Percentiles rank a stretch among this genome's conserved stretches.
phyloP scores from a whole-genome alignment of 768 basidiomycete species.

The Phanerochaete carnosa region DNA sequence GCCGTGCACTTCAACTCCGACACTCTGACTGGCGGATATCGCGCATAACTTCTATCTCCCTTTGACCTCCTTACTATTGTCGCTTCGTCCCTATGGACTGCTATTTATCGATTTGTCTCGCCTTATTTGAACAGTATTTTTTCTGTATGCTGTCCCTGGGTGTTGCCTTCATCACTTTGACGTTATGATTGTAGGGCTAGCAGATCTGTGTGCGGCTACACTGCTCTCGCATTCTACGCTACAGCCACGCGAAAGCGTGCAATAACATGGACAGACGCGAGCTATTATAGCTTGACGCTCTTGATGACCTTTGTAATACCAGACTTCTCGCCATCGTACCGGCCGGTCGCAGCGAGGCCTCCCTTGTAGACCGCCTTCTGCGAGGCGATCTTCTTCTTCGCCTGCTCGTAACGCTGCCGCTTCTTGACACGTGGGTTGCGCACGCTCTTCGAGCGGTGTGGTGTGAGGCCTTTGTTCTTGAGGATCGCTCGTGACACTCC shows the following conservation, averaged over 20 bases:
- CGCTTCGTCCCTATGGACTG: not conserved
- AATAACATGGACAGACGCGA: not conserved
- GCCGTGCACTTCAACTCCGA: slow-evolving; percentile 7
- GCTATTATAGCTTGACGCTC: slow-evolving; percentile 60
- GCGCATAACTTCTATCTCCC: not conserved
- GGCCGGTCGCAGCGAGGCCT: slow-evolving; percentile 65
- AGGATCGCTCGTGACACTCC: slow-evolving; percentile 88
- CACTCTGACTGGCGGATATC: slow-evolving; percentile 6
- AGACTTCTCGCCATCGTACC: slow-evolving; percentile 88
- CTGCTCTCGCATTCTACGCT: not conserved
- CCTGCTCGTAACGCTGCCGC: slow-evolving; percentile 88
- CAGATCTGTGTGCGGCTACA: not conserved
- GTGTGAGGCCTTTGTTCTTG: slow-evolving; percentile 92
- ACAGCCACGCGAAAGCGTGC: not conserved
- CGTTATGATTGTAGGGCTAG: not conserved
- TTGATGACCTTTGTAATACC: slow-evolving; percentile 93
- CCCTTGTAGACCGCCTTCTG: slow-evolving; percentile 94
- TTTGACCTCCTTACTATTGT: not conserved
- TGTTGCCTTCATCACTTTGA: not conserved
- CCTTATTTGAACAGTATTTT: not conserved
- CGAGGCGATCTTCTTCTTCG: slow-evolving; percentile 86
- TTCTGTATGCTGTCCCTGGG: not conserved
- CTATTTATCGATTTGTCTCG: not conserved
- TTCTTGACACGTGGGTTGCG: slow-evolving; percentile 99
- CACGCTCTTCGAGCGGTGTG: slow-evolving; percentile 80